Percentiles rank a stretch among this genome's conserved stretches.
Conservation (phyloP, 208 protist species). For the Dictyostelium gargantuum region DNA sequence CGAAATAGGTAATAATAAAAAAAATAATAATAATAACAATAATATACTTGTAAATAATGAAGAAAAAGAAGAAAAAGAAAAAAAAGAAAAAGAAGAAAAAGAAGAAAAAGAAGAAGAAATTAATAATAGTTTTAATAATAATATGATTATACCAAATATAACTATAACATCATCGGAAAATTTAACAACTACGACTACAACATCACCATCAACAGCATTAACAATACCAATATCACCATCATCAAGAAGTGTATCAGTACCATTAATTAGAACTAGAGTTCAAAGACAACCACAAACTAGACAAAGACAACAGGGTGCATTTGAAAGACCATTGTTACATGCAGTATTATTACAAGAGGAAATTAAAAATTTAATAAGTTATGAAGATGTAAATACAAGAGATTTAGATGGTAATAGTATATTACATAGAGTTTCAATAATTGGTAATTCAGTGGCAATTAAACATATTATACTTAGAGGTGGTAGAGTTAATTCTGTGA, state of each 20-base stretch:
- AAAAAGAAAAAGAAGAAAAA: not conserved
- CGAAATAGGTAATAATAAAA: not conserved
- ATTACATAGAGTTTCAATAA: constrained; percentile 32
- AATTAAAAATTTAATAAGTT: constrained; percentile 43
- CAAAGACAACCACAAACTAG: not conserved
- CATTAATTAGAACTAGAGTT: constrained; percentile 14
- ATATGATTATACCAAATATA: not conserved
- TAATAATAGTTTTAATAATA: not conserved
- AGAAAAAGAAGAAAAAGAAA: not conserved
- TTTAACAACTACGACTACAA: not conserved
- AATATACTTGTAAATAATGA: not conserved
- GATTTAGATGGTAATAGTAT: constrained; percentile 36
- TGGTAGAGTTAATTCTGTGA: not conserved
- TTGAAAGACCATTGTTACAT: constrained; percentile 25
- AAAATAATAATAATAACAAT: not conserved
- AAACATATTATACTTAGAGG: not conserved
- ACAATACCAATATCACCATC: not conserved
- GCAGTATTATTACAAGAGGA: constrained; percentile 57
- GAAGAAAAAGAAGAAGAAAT: not conserved
- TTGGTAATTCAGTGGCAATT: constrained; percentile 14
- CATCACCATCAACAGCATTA: not conserved
- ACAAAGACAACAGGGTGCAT: not conserved
- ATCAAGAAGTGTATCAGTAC: not conserved
- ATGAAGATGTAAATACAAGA: constrained; percentile 12
- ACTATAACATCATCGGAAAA: not conserved